phyloP scores from a whole-genome alignment of 192 early-diverging fungal genomes.

The Piromyces finnis region DNA sequence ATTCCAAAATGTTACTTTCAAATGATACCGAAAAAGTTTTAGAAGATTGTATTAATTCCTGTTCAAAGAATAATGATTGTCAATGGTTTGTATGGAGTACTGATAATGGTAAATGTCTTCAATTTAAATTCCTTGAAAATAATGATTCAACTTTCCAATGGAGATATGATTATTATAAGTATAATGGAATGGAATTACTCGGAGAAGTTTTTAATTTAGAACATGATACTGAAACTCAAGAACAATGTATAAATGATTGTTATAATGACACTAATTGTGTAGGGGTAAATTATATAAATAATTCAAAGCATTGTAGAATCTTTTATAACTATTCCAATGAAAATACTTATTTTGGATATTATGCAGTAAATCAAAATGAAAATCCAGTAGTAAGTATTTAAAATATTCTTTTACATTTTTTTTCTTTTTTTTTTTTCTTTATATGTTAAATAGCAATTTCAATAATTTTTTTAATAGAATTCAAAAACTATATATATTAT shows the following conservation, averaged over 20 bases:
- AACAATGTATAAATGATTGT: not conserved
- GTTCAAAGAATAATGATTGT: not conserved
- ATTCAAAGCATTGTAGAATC: not conserved
- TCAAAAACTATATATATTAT: no score
- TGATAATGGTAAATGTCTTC: not conserved
- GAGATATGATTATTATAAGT: not conserved
- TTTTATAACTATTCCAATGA: not conserved
- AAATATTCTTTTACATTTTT: no score
- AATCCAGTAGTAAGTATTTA: no score
- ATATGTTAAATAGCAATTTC: no score
- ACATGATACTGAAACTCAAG: not conserved
- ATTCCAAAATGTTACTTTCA: not conserved
- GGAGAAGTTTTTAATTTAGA: not conserved
- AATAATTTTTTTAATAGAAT: no score
- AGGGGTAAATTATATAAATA: not conserved
- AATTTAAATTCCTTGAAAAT: not conserved
- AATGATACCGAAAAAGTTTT: not conserved
- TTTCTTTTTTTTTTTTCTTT: no score
- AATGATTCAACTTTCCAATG: not conserved
- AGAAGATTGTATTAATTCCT: not conserved
- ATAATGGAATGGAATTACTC: not conserved
- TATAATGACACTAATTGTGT: not conserved
- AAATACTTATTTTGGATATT: not conserved
- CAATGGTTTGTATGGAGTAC: not conserved
- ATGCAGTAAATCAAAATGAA: not conserved